Conservation (phyloP, 352 stramenopile species). For the Bremia lactucae region DNA sequence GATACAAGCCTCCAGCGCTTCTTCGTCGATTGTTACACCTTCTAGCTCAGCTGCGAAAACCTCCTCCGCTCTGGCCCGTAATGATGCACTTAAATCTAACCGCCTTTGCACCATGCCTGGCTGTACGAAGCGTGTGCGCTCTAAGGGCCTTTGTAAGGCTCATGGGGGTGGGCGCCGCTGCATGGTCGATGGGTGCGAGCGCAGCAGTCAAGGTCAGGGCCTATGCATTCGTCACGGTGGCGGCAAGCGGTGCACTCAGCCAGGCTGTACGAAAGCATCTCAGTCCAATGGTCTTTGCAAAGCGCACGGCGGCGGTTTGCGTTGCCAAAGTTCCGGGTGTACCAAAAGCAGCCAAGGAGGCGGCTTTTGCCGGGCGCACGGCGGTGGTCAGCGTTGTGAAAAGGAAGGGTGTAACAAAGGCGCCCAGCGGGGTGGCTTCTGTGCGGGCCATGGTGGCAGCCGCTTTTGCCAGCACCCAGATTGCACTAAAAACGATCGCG, state of each 20-base stretch:
- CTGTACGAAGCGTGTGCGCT: slow-evolving; percentile 78
- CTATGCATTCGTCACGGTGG: slow-evolving; percentile 78
- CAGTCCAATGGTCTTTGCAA: slow-evolving; percentile 83
- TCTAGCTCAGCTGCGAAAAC: slow-evolving; percentile 3
- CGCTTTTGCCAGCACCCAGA: slow-evolving; percentile 77
- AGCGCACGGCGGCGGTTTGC: slow-evolving; percentile 67
- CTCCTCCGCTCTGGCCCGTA: slow-evolving; percentile 14
- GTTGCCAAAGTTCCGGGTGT: slow-evolving; percentile 61
- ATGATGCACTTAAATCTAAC: slow-evolving; percentile 67
- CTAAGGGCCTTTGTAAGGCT: slow-evolving; percentile 77
- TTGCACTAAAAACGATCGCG: slow-evolving; percentile 83
- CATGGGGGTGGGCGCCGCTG: slow-evolving; percentile 70
- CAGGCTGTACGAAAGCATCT: slow-evolving; percentile 69
- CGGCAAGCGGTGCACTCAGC: slow-evolving; percentile 68
- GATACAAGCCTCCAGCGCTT: background rate
- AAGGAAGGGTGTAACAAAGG: slow-evolving; percentile 80
- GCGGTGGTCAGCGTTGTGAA: slow-evolving; percentile 73
- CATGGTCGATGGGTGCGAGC: slow-evolving; percentile 73
- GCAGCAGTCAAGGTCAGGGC: slow-evolving; percentile 70
- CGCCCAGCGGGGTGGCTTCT: slow-evolving; percentile 70
- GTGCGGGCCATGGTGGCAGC: slow-evolving; percentile 67
- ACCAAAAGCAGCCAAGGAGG: slow-evolving; percentile 77
- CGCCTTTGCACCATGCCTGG: slow-evolving; percentile 72
- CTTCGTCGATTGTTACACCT: background rate
- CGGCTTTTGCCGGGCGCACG: slow-evolving; percentile 78